Evolutionary conservation across 1,284 basidiomycete genomes (phyloP).

Genomic region (Naganishia liquefaciens): DNA sequence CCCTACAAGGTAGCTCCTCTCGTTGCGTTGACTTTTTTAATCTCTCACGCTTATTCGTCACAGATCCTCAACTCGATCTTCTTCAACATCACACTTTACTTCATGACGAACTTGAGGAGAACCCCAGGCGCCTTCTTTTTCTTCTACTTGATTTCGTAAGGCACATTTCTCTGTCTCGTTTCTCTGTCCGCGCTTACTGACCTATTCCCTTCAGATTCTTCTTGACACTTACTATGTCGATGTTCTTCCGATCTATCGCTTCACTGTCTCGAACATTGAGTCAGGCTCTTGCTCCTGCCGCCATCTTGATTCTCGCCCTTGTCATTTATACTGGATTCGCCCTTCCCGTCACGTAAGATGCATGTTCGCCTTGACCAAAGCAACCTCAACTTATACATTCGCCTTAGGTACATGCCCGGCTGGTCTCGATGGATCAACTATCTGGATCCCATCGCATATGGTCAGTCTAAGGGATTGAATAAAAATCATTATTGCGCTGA

Average conservation of each 20-base stretch:
- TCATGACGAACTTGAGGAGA: constrained; percentile 55
- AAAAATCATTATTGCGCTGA: neutral
- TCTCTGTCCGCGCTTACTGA: no score
- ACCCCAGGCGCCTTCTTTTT: constrained; percentile 47
- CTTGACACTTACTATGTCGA: constrained; percentile 55
- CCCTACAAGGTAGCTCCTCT: constrained; percentile 52
- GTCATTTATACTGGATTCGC: constrained; percentile 58
- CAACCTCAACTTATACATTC: neutral
- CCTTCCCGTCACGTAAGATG: constrained; percentile 44
- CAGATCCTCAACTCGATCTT: constrained; percentile 44
- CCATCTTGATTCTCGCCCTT: constrained; percentile 55
- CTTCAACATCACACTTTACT: constrained; percentile 54
- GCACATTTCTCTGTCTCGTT: neutral
- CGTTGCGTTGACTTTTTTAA: neutral
- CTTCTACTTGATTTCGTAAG: constrained; percentile 40
- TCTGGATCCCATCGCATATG: constrained; percentile 54
- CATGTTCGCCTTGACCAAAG: constrained; percentile 8
- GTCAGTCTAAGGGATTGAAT: constrained; percentile 1
- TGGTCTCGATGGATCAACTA: constrained; percentile 59
- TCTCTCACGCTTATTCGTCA: neutral
- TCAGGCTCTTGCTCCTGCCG: constrained; percentile 56
- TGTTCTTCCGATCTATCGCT: constrained; percentile 58
- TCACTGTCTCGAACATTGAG: constrained; percentile 54
- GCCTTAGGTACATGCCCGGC: constrained; percentile 46
- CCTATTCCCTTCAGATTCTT: constrained; percentile 19